Evolutionary conservation across 495 filamentous ascomycete species (phyloP).

Genomic region (Trichoderma gamsii): DNA sequence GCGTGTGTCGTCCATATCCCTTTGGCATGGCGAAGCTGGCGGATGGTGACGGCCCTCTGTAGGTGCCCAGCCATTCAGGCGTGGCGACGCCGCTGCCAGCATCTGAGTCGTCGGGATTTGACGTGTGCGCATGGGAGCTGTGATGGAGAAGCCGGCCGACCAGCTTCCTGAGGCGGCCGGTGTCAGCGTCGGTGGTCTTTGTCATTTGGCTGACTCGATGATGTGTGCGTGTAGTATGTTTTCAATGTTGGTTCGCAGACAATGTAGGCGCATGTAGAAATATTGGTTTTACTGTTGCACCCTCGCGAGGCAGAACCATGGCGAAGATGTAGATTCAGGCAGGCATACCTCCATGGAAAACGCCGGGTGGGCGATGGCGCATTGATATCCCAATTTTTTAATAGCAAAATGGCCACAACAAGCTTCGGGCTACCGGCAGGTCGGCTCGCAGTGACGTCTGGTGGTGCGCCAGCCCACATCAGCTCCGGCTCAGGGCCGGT

Average conservation of each 20-base stretch:
- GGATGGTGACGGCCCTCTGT: not conserved
- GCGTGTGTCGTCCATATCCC: not conserved
- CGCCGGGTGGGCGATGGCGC: not conserved
- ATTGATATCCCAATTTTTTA: not conserved
- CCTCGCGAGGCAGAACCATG: too few relatives aligned
- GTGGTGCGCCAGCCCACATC: not conserved
- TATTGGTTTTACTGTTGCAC: too few relatives aligned
- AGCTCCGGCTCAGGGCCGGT: not conserved
- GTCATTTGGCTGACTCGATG: not conserved
- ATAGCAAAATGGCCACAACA: not conserved
- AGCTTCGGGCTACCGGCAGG: not conserved
- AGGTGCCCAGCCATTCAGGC: not conserved
- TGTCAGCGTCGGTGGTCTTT: not conserved
- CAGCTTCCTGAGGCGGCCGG: not conserved
- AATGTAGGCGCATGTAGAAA: not conserved
- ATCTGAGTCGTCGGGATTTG: not conserved
- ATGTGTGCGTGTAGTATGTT: not conserved
- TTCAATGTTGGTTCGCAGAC: not conserved
- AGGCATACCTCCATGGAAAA: too few relatives aligned
- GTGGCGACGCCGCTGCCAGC: not conserved
- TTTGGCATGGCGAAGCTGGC: not conserved
- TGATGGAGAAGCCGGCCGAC: not conserved
- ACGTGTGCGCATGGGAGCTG: not conserved
- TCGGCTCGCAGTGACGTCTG: slow-evolving; percentile 4
- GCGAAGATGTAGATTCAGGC: too few relatives aligned